Evolutionary conservation across 805 yeast genomes (phyloP), one percentile per base, ranked within the genome.

Genomic region (Spathaspora girioi): DNA sequence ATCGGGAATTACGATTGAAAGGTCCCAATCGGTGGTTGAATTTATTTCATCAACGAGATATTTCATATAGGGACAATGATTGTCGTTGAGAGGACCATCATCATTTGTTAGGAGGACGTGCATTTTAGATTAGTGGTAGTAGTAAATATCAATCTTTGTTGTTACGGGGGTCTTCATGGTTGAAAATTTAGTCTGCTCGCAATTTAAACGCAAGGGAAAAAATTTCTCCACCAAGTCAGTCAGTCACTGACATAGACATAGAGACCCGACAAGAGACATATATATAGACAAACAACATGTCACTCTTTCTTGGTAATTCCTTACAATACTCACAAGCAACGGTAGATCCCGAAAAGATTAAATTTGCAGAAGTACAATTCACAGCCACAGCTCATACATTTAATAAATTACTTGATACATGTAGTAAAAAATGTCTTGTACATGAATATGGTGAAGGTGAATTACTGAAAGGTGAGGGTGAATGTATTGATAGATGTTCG

Each of bases 71-170:
- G 97, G 97, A 46, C 97, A 90, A 8, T 83, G 75, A 46, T 77
- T 68, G 55, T 83, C 89, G 59, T 86, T 83, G 55, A 94, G 86
- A 0, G 98, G 98, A 38, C 99, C 99, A 64, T 93, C 99, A 68
- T 93, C 99, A 68, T 93, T 93, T 10, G 97, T 93, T 42, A 94
- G 63, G 57, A 80, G 67, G 11, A 80, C 74, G 53, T 75, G 80
- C 84, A 80, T 79, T 18, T 45, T 50, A 9, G 23, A 9, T 14
- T 38, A 38, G 19, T 10, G 15, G 19, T 12, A 4, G 41, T 23
- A 23, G 26, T 6, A 23, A 23, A 23, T 23, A 23, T 3, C 26
- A 23, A 23, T 3, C 26, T 41, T 41, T 5, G n/a, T 19, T 5
- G 5, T 41, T 8, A 12, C 42, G 48, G 43, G 48, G 43, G 18